These are phyloP conservation scores for Candida pseudocylindracea DNA, from an alignment of 1,139 yeast species.

Conservation along the genomic window DNA sequence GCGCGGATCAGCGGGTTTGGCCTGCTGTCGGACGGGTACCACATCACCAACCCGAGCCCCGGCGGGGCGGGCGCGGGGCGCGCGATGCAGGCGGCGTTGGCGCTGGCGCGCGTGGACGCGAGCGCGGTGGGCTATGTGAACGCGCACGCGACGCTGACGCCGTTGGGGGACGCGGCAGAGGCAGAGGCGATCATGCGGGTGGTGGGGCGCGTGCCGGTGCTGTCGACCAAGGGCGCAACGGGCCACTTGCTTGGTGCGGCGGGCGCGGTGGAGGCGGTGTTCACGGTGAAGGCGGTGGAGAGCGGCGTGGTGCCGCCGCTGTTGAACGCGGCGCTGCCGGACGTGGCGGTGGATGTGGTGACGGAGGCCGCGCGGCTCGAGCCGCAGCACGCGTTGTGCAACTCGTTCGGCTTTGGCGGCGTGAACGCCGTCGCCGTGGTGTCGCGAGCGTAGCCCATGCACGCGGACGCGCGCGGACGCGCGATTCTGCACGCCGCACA, in stretches of 20 bases:
- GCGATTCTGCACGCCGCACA: too few relatives aligned
- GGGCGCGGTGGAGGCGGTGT: constrained; percentile 81
- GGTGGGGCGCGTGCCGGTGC: constrained; percentile 23
- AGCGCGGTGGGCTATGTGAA: constrained; percentile 50
- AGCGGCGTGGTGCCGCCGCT: constrained; percentile 56
- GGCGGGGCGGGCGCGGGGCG: constrained; percentile 70
- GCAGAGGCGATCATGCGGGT: constrained; percentile 45
- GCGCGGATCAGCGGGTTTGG: constrained; percentile 83
- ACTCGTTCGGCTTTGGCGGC: constrained; percentile 97
- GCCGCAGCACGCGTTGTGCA: constrained; percentile 39
- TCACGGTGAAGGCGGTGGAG: constrained; percentile 46
- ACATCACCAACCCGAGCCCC: constrained; percentile 76
- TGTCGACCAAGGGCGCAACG: constrained; percentile 78
- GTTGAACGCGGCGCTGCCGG: constrained; percentile 36
- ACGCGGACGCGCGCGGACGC: too few relatives aligned
- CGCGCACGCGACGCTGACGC: constrained; percentile 94
- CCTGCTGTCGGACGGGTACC: constrained; percentile 75
- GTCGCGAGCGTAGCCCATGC: too few relatives aligned
- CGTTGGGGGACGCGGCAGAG: constrained; percentile 79
- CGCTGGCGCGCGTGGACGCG: constrained; percentile 19
- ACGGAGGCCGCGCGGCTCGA: neutral
- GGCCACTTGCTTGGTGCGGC: constrained; percentile 96
- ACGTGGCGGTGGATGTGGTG: constrained; percentile 14
- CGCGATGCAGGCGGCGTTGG: constrained; percentile 63
- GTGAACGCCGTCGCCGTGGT: constrained; percentile 32